Evolutionary conservation across 202 grass and related monocot genomes (phyloP).

Genomic region (Zoysia matrella): DNA sequence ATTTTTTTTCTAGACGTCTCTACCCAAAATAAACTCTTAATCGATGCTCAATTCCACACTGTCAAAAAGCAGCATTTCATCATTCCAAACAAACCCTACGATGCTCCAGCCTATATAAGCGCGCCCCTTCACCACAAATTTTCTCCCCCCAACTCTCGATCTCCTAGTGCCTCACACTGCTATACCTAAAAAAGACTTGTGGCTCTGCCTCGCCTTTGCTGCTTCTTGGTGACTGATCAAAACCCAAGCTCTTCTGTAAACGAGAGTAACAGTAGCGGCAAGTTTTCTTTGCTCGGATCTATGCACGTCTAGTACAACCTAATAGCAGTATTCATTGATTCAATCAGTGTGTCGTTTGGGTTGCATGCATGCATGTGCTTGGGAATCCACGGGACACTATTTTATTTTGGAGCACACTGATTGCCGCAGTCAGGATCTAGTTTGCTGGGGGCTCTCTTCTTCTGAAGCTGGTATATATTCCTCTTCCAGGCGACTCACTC

Average conservation of each 20-base stretch:
- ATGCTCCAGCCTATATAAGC: conserved; percentile 36
- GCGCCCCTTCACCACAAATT: conserved; percentile 29
- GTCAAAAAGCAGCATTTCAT: background rate
- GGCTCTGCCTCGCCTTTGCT: too few relatives aligned
- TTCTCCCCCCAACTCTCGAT: conserved; percentile 28
- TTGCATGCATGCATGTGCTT: conserved; percentile 49
- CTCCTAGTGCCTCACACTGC: background rate
- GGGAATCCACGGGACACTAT: conserved; percentile 40
- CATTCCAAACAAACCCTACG: background rate
- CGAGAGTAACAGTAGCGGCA: background rate
- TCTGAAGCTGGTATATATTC: conserved; percentile 15
- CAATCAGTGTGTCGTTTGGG: background rate
- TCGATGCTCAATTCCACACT: background rate
- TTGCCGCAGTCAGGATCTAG: too few relatives aligned
- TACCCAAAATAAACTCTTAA: background rate
- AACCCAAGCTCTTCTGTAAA: background rate
- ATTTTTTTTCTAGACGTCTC: background rate
- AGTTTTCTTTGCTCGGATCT: background rate
- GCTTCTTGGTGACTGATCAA: background rate
- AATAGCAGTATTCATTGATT: background rate
- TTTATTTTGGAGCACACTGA: conserved; percentile 40
- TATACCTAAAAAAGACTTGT: too few relatives aligned
- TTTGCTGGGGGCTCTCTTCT: conserved; percentile 9
- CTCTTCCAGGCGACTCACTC: background rate
- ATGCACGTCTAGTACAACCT: background rate